A percentile compares a stretch with the other conserved stretches of the same genome.
phyloP scores from a whole-genome alignment of 495 filamentous ascomycete species.

The Penicillium malachiteum region DNA sequence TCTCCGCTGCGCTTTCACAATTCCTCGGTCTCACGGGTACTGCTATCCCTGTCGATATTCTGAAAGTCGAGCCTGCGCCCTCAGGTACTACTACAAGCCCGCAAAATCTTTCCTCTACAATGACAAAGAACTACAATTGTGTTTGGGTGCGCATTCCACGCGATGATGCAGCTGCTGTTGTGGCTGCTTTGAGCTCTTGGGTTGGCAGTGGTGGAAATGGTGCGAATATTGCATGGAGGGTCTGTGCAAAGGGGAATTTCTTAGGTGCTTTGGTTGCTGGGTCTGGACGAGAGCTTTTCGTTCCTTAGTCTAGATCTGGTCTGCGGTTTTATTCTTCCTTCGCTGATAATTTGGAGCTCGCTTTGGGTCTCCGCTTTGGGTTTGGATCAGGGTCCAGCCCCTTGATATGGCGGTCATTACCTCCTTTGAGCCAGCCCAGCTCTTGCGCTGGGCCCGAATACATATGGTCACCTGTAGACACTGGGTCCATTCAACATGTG shows the following conservation, averaged over 20 bases:
- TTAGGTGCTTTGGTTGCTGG: conserved; percentile 46
- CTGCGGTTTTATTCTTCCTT: neutral
- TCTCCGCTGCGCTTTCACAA: conserved; percentile 70
- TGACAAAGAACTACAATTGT: conserved; percentile 24
- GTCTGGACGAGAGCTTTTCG: conserved; percentile 46
- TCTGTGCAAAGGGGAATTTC: conserved; percentile 56
- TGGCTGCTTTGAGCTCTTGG: conserved; percentile 66
- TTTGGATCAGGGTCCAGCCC: neutral
- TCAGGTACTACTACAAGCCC: neutral
- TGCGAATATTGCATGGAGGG: conserved; percentile 53
- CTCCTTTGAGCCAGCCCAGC: no score
- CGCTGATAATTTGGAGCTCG: neutral
- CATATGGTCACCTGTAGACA: no score
- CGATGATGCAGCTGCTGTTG: conserved; percentile 63
- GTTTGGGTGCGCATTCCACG: conserved; percentile 76
- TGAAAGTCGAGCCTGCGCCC: conserved; percentile 52
- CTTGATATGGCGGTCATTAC: no score
- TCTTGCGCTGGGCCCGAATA: no score
- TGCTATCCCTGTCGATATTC: conserved; percentile 76
- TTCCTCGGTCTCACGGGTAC: conserved; percentile 79
- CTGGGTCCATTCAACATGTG: no score
- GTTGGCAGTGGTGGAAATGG: conserved; percentile 42
- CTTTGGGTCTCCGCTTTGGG: neutral
- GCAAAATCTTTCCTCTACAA: neutral
- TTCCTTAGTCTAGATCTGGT: conserved; percentile 17